Evolutionary conservation across 495 filamentous ascomycete genomes (phyloP).

Genomic region (Pyrenula massariospora): DNA sequence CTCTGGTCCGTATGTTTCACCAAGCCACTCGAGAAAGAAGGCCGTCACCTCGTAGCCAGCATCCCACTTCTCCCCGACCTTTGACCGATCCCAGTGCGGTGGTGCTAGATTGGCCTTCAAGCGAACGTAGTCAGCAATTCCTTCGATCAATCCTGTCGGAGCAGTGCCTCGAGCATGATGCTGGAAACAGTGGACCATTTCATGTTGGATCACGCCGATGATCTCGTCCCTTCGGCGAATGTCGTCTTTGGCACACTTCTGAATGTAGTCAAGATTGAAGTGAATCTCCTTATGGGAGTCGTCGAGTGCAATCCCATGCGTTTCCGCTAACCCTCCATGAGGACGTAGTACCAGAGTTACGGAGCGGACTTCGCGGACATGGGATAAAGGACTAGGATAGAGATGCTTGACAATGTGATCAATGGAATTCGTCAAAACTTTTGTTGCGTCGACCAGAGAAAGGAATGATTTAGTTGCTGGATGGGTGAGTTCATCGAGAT

Average conservation of each 20-base stretch:
- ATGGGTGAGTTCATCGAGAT: constrained; percentile 58
- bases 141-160: constrained; percentile 79
- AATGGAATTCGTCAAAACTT: constrained; percentile 50
- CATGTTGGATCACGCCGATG: constrained; percentile 73
- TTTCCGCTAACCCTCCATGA: constrained; percentile 81
- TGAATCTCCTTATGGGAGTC: constrained; percentile 92
- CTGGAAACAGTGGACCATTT: constrained; percentile 95
- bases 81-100: constrained; percentile 69
- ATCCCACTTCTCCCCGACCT: constrained; percentile 61
- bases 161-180: constrained; percentile 51
- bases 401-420: constrained; percentile 50
- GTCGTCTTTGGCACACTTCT: constrained; percentile 24
- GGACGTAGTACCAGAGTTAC: constrained; percentile 77
- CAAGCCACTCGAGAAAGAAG: constrained; percentile 69
- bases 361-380: constrained; percentile 45
- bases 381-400: constrained; percentile 40
- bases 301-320: constrained; percentile 71
- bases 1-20: constrained; percentile 16
- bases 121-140: constrained; percentile 89
- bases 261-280: constrained; percentile 68
- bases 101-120: constrained; percentile 61
- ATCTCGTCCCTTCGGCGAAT: constrained; percentile 46
- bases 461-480: constrained; percentile 53
- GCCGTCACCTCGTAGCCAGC: constrained; percentile 85
- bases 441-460: constrained; percentile 38